Evolutionary conservation across 352 stramenopile genomes (phyloP), one percentile per base, ranked within the genome.

Genomic region (Globisporangium cederbergense): DNA sequence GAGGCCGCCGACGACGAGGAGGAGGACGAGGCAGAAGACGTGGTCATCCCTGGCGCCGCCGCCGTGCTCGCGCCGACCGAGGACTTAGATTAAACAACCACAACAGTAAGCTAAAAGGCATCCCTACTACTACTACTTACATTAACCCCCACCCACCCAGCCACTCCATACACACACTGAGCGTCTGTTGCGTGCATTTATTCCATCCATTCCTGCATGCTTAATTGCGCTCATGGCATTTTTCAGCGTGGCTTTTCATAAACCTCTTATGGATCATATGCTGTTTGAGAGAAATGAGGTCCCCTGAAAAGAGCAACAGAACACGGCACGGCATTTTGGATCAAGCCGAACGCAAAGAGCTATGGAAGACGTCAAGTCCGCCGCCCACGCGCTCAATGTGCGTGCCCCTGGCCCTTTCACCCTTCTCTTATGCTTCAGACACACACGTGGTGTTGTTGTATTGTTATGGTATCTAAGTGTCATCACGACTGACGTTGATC

Each of bases 21-120:
- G 0, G 77, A 87, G 20, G 65, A 75, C 10, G 76, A 76, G 9
- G 78, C 72, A 22, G 67, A 69, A 43, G 70, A 62, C 4, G 66
- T 64, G 20, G 77, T 69, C 30, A 67, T 60, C n/a, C 57, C 36
- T n/a, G 70, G 49, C 36, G 75, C 72, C 34, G 60, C 72, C 2
- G 64, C 66, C 9, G 56, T 66, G 57, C 72, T 75, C 50, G 70
- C 85, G 51, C 69, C 82, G 56, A 85, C 76, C 62, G 79, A 86
- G 74, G 84, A 93, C 68, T 78, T 93, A 89, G 84, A 93, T 79
- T 93, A 90, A 91, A 83, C 67, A 64, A 38, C 38, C 43, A 62
- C 43, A 63, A 53, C 49, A 7, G 34, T 45, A 38, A 43, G 51
- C 34, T 43, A 30, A 42, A 58, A 25, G 30, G 50, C 50, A 56